Evolutionary conservation across 345 rosid genomes (phyloP).

Genomic region (Lepidium sativum): DNA sequence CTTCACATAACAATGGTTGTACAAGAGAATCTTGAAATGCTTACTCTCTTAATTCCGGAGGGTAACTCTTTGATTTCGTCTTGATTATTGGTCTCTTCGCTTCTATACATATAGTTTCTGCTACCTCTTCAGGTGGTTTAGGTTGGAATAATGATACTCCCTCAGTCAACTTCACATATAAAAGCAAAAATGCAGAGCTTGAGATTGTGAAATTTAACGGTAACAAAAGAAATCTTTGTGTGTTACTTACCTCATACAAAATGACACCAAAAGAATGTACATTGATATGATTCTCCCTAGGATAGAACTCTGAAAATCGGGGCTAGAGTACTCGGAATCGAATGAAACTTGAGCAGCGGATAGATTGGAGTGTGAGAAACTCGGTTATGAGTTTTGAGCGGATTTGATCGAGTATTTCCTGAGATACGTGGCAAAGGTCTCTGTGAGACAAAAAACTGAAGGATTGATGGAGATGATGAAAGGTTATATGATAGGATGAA

Average conservation of each 20-base stretch:
- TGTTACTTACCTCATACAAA: conserved; percentile 68
- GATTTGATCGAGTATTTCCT: too few relatives aligned
- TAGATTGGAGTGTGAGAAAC: too few relatives aligned
- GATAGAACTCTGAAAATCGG: conserved; percentile 14
- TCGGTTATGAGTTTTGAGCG: too few relatives aligned
- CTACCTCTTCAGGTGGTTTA: conserved; percentile 57
- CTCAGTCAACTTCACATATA: conserved; percentile 61
- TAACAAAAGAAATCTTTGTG: background rate
- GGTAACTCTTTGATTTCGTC: conserved; percentile 46
- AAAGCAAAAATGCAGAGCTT: background rate
- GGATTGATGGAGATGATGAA: too few relatives aligned
- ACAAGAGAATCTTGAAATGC: conserved; percentile 19
- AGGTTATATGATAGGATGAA: too few relatives aligned
- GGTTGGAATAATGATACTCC: conserved; percentile 78
- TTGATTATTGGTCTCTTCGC: conserved; percentile 65
- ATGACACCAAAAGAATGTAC: conserved; percentile 78
- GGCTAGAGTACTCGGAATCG: too few relatives aligned
- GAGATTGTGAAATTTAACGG: background rate
- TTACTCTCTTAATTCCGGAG: conserved; percentile 61
- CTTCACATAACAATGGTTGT: background rate
- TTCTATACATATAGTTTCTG: conserved; percentile 55
- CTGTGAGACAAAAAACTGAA: too few relatives aligned
- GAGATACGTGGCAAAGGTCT: too few relatives aligned
- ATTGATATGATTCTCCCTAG: too few relatives aligned
- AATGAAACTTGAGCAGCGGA: too few relatives aligned